Base-by-base conservation (phyloP, 345 rosid genomes). In the Gossypium herbaceum region DNA sequence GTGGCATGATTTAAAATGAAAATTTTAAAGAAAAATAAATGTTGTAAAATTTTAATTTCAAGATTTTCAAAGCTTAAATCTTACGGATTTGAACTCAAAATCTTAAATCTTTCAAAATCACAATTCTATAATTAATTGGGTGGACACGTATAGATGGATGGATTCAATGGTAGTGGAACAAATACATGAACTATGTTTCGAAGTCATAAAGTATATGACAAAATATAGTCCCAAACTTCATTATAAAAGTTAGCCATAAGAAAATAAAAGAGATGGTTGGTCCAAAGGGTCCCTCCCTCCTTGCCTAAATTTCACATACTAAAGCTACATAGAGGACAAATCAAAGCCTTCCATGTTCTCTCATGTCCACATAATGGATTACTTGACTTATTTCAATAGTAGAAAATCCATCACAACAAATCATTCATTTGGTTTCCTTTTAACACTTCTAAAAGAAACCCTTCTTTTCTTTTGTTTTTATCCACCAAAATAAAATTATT, bases 131-230 rank as follows among this genome's bases (percentile, higher is more conserved):
- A 12, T 47, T 47, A 0, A 47, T 47, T 12, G 1, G 16, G 50
- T 22, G 27, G 64, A 61, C 70, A 51, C 25, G 22, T 3, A n/a
- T 43, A 12, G 39, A 75, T 79, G 63, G 58, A 56, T 59, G 64
- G 75, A 65, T 84, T 69, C 64, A 68, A 34, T 75, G 78, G 62
- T 9, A 79, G 50, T 5, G 7, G 66, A 72, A n/a, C 74, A 68
- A 72, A 74, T 68, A 9, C 78, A 72, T 15, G 80, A 72, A 79
- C 76, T 6, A 71, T 71, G 62, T 19, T 25, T 74, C 19, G 3
- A 71, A 45, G 52, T 73, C 6, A 3, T 52, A 64, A 34, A 20
- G 29, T 44, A 41, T 12, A 44, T 25, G 59, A 73, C 66, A 12
- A 34, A 2, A 8, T 34, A 29, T 2, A 48, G 4, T 34, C 9